These are phyloP conservation scores for Calonectria crousiana DNA, from an alignment of 2,329 filamentous ascomycete species.

Conservation along the genomic window DNA sequence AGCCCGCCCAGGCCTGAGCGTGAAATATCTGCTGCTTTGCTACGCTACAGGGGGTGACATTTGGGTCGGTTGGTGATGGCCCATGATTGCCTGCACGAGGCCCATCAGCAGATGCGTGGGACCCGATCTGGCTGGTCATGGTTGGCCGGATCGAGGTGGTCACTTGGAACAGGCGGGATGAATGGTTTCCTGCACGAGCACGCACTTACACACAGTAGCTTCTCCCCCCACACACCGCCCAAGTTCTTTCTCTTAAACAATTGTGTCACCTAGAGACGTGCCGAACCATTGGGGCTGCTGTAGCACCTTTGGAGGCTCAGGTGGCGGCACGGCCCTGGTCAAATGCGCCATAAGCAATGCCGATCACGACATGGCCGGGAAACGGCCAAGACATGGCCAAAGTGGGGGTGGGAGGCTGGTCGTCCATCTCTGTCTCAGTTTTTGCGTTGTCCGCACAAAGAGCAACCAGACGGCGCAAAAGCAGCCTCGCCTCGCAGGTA, in stretches of 20 bases:
- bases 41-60: not conserved
- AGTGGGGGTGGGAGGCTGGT: slow-evolving; percentile 36
- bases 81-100: slow-evolving; percentile 11
- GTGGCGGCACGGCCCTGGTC: slow-evolving; percentile 14
- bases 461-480: not conserved
- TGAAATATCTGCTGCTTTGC: not conserved
- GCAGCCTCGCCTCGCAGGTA: slow-evolving; percentile 8
- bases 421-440: not conserved
- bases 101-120: slow-evolving; percentile 3
- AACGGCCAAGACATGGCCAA: slow-evolving; percentile 24
- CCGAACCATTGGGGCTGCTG: slow-evolving; percentile 6
- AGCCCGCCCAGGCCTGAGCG: slow-evolving; percentile 9
- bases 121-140: slow-evolving; percentile 9
- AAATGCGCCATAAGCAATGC: slow-evolving; percentile 37
- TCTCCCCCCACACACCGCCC: not conserved
- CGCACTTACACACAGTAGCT: not conserved
- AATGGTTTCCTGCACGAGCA: not conserved
- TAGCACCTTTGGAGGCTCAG: not conserved
- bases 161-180: not conserved
- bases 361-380: slow-evolving; percentile 43
- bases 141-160: not conserved
- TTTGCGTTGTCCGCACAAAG: not conserved
- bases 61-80: not conserved
- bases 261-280: not conserved
- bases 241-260: not conserved